Conservation (phyloP, 208 protist genomes). For the Angomonas ambiguus region DNA sequence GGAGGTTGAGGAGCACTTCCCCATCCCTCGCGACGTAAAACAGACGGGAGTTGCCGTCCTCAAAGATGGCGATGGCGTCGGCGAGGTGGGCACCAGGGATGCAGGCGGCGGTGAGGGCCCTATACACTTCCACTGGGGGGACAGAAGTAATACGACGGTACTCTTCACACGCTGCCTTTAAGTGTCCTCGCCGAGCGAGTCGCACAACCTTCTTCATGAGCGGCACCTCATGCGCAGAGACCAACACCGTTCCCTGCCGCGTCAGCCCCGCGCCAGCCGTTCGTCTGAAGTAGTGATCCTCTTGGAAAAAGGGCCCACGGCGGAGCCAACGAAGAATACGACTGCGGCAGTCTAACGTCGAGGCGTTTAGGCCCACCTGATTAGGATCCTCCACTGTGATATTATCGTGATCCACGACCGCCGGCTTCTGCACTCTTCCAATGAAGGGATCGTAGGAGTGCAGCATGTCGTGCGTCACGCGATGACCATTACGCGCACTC, state of each 20-base stretch:
- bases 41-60: constrained; percentile 75
- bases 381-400: constrained; percentile 84
- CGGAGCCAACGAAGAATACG: constrained; percentile 90
- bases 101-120: constrained; percentile 80
- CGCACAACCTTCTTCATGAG: constrained; percentile 80
- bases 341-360: constrained; percentile 78
- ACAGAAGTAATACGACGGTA: constrained; percentile 82
- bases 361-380: constrained; percentile 84
- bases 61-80: constrained; percentile 86
- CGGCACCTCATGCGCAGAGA: constrained; percentile 55
- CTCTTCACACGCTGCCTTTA: constrained; percentile 86
- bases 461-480: constrained; percentile 88
- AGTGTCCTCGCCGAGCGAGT: constrained; percentile 59
- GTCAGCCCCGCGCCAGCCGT: constrained; percentile 51
- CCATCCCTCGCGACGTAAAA: constrained; percentile 86
- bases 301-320: constrained; percentile 85
- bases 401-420: constrained; percentile 81
- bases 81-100: constrained; percentile 65
- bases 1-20: constrained; percentile 77
- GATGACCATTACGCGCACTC: constrained; percentile 83
- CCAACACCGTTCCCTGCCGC: constrained; percentile 29
- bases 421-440: constrained; percentile 66
- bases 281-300: constrained; percentile 86
- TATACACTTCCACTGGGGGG: constrained; percentile 85
- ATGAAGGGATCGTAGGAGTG: constrained; percentile 89